Evolutionary conservation across 2,329 filamentous ascomycete species (phyloP).

Genomic region (Hansfordia pulvinata): DNA sequence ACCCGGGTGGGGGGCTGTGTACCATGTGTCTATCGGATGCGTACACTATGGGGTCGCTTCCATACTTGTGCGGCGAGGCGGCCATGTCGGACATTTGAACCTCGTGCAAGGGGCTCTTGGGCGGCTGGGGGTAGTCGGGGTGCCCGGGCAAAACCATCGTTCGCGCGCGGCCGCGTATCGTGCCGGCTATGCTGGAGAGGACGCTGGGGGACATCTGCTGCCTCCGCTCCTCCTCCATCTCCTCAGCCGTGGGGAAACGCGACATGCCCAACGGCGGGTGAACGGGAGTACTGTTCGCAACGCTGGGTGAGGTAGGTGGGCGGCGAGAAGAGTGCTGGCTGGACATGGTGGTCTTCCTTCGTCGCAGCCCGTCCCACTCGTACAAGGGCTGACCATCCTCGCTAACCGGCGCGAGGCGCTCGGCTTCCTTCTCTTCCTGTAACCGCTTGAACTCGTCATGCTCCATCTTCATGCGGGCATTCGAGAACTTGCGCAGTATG

Average conservation of each 20-base stretch:
- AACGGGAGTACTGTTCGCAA: slow-evolving; percentile 18
- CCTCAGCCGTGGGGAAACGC: slow-evolving; percentile 57
- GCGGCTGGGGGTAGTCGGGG: slow-evolving; percentile 21
- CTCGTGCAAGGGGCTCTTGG: slow-evolving; percentile 42
- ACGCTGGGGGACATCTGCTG: slow-evolving; percentile 31
- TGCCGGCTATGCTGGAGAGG: slow-evolving; percentile 43
- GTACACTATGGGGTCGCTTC: slow-evolving; percentile 26
- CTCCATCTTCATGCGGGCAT: slow-evolving; percentile 63
- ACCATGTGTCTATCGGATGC: slow-evolving; percentile 27
- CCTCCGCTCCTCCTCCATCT: slow-evolving; percentile 38
- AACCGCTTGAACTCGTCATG: slow-evolving; percentile 65
- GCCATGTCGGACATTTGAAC: slow-evolving; percentile 49
- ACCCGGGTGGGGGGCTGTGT: slow-evolving; percentile 32
- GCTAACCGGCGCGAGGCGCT: slow-evolving; percentile 58
- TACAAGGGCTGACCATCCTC: slow-evolving; percentile 59
- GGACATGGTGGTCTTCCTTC: slow-evolving; percentile 46
- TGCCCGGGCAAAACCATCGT: slow-evolving; percentile 25
- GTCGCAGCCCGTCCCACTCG: slow-evolving; percentile 84
- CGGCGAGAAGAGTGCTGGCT: slow-evolving; percentile 23
- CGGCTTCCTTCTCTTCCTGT: slow-evolving; percentile 61
- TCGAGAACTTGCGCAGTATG: slow-evolving; percentile 72
- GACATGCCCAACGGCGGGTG: slow-evolving; percentile 85
- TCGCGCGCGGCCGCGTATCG: slow-evolving; percentile 32
- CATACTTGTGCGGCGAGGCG: slow-evolving; percentile 30
- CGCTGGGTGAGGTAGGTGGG: slow-evolving; percentile 19